Evolutionary conservation across 352 stramenopile species (phyloP).

Genomic region (Pythium phragmitis): DNA sequence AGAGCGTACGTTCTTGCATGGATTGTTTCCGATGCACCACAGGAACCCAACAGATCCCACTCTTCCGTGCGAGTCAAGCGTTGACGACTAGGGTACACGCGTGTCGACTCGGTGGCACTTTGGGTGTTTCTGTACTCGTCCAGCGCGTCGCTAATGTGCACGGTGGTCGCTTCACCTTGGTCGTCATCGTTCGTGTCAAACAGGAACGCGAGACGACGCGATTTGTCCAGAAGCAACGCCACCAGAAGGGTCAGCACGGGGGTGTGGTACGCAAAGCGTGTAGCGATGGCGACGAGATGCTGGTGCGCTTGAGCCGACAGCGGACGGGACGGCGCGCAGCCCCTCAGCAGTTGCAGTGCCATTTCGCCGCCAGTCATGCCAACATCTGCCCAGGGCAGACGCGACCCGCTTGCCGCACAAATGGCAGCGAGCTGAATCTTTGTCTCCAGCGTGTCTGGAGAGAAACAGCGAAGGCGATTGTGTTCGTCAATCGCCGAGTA

Average conservation of each 20-base stretch:
- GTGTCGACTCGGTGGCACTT: background rate
- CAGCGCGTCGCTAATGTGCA: conserved; percentile 15
- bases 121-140: conserved; percentile 26
- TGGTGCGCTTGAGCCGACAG: conserved; percentile 19
- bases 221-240: conserved; percentile 15
- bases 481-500: conserved; percentile 28
- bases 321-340: conserved; percentile 35
- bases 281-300: conserved; percentile 9
- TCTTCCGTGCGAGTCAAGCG: conserved; percentile 10
- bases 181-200: conserved; percentile 14
- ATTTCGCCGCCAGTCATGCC: conserved; percentile 51
- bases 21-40: background rate
- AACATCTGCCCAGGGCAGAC: conserved; percentile 31
- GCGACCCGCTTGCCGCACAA: conserved; percentile 29
- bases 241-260: conserved; percentile 10
- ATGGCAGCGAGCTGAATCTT: conserved; percentile 43
- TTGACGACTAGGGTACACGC: conserved; percentile 4
- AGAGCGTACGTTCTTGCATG: background rate
- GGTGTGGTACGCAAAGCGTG: conserved; percentile 3
- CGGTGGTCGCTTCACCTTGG: background rate
- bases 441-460: conserved; percentile 35
- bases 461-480: conserved; percentile 31
- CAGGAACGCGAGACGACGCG: conserved; percentile 35
- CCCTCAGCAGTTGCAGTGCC: conserved; percentile 38
- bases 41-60: conserved; percentile 15